Percentiles rank a stretch among this genome's conserved stretches.
Evolutionary conservation across 1,139 yeast species (phyloP).

Genomic region (Protomyces pachydermus): DNA sequence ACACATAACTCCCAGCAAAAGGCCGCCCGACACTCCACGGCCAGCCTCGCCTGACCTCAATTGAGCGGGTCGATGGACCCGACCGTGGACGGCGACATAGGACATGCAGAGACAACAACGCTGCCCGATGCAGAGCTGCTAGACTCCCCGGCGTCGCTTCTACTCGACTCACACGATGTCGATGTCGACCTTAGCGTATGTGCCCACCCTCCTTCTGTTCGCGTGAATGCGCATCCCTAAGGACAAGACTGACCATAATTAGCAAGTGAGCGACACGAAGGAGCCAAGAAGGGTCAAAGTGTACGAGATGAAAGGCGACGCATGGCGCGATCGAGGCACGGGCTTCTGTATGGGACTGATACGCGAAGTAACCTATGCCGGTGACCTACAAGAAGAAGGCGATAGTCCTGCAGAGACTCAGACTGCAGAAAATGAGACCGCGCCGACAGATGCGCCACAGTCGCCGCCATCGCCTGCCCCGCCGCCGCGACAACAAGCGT

Average conservation of each 20-base stretch:
- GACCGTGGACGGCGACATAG: not conserved
- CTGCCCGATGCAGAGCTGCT: slow-evolving; percentile 18
- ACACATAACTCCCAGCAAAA: no score
- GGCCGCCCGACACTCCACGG: no score
- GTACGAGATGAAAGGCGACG: slow-evolving; percentile 70
- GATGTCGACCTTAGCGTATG: not conserved
- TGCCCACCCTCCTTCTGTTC: not conserved
- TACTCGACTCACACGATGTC: not conserved
- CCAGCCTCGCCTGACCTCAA: no score
- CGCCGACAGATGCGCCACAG: not conserved
- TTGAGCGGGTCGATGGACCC: not conserved
- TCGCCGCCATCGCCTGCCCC: not conserved
- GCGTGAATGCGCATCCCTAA: not conserved
- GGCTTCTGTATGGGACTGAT: slow-evolving; percentile 80
- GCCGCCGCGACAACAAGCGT: slow-evolving; percentile 43
- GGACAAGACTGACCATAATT: not conserved
- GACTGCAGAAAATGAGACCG: not conserved
- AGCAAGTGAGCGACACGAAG: slow-evolving; percentile 14
- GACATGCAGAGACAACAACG: not conserved
- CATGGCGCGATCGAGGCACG: slow-evolving; percentile 91
- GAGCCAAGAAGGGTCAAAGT: slow-evolving; percentile 65
- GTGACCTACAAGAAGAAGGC: not conserved
- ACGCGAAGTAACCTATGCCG: slow-evolving; percentile 38
- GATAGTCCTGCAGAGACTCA: not conserved
- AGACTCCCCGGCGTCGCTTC: slow-evolving; percentile 12